Base-by-base conservation (phyloP, 2,329 filamentous ascomycete species). In the Dothideomycetes sp. region DNA sequence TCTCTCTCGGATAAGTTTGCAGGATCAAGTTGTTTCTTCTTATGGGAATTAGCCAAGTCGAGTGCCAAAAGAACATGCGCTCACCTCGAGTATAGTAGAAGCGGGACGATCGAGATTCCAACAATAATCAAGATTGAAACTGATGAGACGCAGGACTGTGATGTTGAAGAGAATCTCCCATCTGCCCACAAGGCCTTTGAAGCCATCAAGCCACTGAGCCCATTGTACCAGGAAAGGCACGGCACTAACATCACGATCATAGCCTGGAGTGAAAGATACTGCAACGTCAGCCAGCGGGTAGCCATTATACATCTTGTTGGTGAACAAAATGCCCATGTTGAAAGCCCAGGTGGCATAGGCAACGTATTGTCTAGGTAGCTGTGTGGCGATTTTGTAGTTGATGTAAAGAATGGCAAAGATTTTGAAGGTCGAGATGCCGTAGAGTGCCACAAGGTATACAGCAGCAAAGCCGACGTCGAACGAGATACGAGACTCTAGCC, bases 81-180 rank as follows among this genome's bases (percentile, higher is more conserved):
- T 58, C 75, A 96, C 91, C 80, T 96, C 89, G 31, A 94, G 60
- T 7, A 81, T 72, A 52, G 77, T 88, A 19, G 73, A 64, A 17
- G 68, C 66, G 30, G 72, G 65, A 43, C 75, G 70, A 47, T 83
- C 77, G 3, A 83, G 60, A 52, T 84, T 91, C 89, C 91, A 98
- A 59, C 94, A 89, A 58, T 94, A 88, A 62, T 98, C 91, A 56
- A 98, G 62, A 59, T 96, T 96, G 72, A 94, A 98, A 58, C 89
- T 95, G 52, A 98, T 87, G 35, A 96, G 69, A 4, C 91, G 80
- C 41, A 98, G 66, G 18, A 96, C 81, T 3, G 89, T 95, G 45
- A 98, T 77, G 55, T 98, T 98, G 71, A 98, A 98, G 4, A 95
- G 72, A n/a, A 98, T 79, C 58, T 96, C 86, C 91, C 91, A 98